These are phyloP conservation scores for Diaporthe batatas DNA, from an alignment of 2,329 filamentous ascomycete genomes.

Conservation along the genomic window DNA sequence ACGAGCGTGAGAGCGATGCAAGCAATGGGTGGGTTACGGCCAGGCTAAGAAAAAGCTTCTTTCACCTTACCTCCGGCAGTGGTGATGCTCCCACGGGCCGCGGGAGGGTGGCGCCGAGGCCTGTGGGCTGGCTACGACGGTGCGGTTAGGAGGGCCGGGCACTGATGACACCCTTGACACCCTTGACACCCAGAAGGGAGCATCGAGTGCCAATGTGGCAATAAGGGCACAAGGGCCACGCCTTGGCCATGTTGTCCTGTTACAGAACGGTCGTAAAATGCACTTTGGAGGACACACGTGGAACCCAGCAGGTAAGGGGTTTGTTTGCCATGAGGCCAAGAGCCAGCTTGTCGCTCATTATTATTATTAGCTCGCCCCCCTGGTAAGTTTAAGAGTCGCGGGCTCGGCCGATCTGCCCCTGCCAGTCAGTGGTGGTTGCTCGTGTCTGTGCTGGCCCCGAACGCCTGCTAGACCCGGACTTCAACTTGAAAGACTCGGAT, in stretches of 20 bases:
- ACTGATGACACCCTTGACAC: background rate
- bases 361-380: background rate
- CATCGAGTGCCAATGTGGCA: conserved; percentile 7
- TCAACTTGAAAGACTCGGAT: background rate
- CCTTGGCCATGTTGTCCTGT: conserved; percentile 20
- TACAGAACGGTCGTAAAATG: background rate
- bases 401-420: conserved; percentile 7
- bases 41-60: background rate
- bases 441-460: background rate
- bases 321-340: background rate
- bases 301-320: background rate
- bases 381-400: background rate
- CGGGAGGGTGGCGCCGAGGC: background rate
- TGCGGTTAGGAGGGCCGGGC: too few species aligned
- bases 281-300: background rate
- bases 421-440: background rate
- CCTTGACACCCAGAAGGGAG: background rate
- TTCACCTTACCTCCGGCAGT: background rate
- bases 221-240: conserved; percentile 1
- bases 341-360: too few species aligned
- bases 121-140: too few species aligned
- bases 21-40: background rate
- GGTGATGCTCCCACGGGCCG: background rate
- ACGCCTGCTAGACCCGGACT: background rate
- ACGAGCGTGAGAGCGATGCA: background rate